These are phyloP conservation scores for Penicillium sp. DNA, from an alignment of 2,329 filamentous ascomycete species.

Conservation along the genomic window DNA sequence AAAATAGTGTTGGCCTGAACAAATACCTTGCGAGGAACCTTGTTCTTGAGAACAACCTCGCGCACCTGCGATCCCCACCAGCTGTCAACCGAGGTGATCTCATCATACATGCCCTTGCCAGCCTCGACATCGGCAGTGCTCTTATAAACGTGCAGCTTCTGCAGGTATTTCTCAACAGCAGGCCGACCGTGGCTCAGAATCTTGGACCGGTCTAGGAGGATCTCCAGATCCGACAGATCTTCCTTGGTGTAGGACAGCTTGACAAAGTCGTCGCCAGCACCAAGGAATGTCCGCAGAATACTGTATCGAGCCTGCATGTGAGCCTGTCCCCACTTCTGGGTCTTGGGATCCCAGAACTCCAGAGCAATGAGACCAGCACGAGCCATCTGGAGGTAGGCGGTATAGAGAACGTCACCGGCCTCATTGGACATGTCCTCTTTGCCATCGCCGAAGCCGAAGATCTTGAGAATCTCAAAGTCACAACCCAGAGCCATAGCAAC, in stretches of 20 bases:
- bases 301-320: constrained; percentile 92
- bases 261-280: constrained; percentile 86
- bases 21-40: constrained; percentile 74
- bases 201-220: constrained; percentile 82
- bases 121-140: constrained; percentile 80
- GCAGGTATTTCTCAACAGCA: constrained; percentile 83
- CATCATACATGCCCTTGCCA: constrained; percentile 79
- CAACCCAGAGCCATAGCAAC: constrained; percentile 91
- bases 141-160: constrained; percentile 93
- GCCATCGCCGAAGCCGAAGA: constrained; percentile 90
- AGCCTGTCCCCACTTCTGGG: constrained; percentile 87
- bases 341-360: constrained; percentile 94
- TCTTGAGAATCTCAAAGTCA: constrained; percentile 85
- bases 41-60: constrained; percentile 63
- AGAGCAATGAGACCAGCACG: constrained; percentile 86
- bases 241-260: constrained; percentile 76
- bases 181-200: constrained; percentile 82
- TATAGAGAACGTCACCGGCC: constrained; percentile 86
- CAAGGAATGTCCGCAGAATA: constrained; percentile 77
- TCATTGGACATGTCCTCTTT: constrained; percentile 72
- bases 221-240: constrained; percentile 79
- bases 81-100: constrained; percentile 81
- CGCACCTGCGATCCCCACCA: constrained; percentile 85
- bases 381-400: constrained; percentile 91
- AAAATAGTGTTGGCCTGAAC: constrained; percentile 90